Conservation (phyloP, 140 eudicot genomes). For the Erigeron philadelphicus region DNA sequence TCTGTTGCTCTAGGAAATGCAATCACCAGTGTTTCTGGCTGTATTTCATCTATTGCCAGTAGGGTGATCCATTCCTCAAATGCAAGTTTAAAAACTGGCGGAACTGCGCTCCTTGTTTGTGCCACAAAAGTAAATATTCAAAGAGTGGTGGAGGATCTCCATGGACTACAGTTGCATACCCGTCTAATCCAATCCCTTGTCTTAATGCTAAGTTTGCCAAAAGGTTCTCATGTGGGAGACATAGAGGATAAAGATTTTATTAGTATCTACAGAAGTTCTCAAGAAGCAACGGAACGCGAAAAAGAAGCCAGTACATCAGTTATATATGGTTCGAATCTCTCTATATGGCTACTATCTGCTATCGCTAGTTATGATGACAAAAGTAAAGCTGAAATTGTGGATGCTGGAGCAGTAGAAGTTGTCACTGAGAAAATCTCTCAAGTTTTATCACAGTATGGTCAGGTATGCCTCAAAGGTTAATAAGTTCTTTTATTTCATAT, state of each 20-base stretch:
- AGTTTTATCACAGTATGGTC: conserved; percentile 50
- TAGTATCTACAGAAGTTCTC: conserved; percentile 54
- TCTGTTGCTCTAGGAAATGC: conserved; percentile 57
- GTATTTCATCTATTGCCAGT: conserved; percentile 65
- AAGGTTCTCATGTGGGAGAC: conserved; percentile 38
- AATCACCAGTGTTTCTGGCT: conserved; percentile 54
- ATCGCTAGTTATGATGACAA: conserved; percentile 69
- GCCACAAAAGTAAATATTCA: conserved; percentile 75
- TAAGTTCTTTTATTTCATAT: neutral
- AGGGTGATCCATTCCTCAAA: conserved; percentile 63
- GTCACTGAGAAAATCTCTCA: conserved; percentile 75
- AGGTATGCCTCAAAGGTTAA: conserved; percentile 38
- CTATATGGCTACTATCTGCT: conserved; percentile 82
- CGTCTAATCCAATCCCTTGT: conserved; percentile 70
- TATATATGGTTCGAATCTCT: conserved; percentile 63
- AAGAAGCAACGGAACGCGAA: conserved; percentile 37
- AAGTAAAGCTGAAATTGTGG: conserved; percentile 69
- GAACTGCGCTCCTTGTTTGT: conserved; percentile 87
- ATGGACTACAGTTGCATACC: conserved; percentile 44
- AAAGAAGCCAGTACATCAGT: conserved; percentile 45
- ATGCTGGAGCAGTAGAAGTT: conserved; percentile 80
- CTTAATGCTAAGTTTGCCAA: conserved; percentile 55
- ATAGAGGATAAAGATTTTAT: conserved; percentile 36
- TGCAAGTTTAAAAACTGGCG: conserved; percentile 60
- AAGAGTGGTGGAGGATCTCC: conserved; percentile 63